Evolutionary conservation across 1,139 yeast genomes (phyloP).

Genomic region (Sugiyamaella sp.): DNA sequence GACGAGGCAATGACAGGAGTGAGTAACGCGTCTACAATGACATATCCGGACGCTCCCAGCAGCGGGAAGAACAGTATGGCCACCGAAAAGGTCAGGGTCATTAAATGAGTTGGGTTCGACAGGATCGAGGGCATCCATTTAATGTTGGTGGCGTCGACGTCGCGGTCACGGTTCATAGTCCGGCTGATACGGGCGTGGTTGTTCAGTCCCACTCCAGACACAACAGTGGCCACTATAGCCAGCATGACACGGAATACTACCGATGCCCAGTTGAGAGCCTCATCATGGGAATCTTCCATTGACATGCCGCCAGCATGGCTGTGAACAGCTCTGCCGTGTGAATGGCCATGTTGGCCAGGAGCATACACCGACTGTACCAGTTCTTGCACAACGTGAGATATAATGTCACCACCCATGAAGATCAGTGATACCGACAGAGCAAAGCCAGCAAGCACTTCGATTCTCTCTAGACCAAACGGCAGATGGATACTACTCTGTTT

Average conservation of each 20-base stretch:
- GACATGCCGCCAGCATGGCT: constrained; percentile 41
- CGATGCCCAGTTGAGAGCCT: constrained; percentile 36
- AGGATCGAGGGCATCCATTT: constrained; percentile 36
- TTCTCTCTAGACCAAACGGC: constrained; percentile 90
- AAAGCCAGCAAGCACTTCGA: constrained; percentile 86
- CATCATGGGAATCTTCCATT: constrained; percentile 35
- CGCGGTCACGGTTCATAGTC: constrained; percentile 33
- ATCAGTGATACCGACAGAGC: constrained; percentile 81
- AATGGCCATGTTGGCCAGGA: constrained; percentile 48
- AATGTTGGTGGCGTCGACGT: constrained; percentile 15
- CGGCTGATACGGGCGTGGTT: constrained; percentile 39
- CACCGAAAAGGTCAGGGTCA: constrained; percentile 61
- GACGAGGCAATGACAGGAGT: constrained; percentile 45
- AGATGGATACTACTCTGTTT: constrained; percentile 75
- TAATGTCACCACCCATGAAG: constrained; percentile 87
- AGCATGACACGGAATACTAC: constrained; percentile 39
- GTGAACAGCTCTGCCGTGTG: constrained; percentile 52
- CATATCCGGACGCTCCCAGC: constrained; percentile 32
- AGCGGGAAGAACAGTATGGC: constrained; percentile 41
- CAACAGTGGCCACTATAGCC: constrained; percentile 40
- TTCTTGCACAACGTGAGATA: constrained; percentile 84
- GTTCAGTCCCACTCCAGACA: constrained; percentile 42
- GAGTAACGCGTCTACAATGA: constrained; percentile 40
- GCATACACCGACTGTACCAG: constrained; percentile 55
- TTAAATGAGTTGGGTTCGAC: constrained; percentile 63